A percentile compares a stretch with the other conserved stretches of the same genome.
phyloP scores from a whole-genome alignment of 1,284 basidiomycete genomes.

The Ceratobasidium sp. region DNA sequence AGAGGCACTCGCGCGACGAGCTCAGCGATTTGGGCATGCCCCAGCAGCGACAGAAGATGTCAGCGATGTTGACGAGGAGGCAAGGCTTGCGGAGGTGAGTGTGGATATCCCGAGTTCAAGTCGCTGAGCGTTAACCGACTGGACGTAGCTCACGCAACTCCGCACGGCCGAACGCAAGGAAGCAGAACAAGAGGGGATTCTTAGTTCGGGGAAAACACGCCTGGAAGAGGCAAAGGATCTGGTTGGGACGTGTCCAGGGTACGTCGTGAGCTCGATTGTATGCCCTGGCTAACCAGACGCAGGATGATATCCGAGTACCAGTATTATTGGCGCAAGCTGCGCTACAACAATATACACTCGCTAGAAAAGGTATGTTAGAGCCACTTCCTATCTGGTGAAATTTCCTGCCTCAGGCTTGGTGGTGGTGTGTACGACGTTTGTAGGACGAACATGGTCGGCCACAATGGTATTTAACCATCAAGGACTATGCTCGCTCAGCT shows the following conservation, averaged over 20 bases:
- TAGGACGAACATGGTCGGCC: conserved; percentile 38
- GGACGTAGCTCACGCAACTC: conserved; percentile 26
- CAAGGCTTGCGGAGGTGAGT: conserved; percentile 15
- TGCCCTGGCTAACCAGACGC: neutral
- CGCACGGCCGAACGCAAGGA: conserved; percentile 30
- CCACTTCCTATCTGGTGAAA: neutral
- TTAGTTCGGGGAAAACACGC: conserved; percentile 30
- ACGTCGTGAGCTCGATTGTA: neutral
- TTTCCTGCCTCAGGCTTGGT: conserved; percentile 18
- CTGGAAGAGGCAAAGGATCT: conserved; percentile 41
- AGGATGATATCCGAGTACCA: conserved; percentile 45
- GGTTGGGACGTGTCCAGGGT: conserved; percentile 41
- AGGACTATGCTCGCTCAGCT: conserved; percentile 36
- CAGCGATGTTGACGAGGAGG: conserved; percentile 31
- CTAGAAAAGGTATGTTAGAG: conserved; percentile 35
- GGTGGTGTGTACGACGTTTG: neutral
- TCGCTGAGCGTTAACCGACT: neutral
- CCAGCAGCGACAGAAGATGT: conserved; percentile 2
- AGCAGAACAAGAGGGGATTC: conserved; percentile 20
- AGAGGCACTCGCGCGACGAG: conserved; percentile 30
- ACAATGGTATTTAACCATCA: conserved; percentile 39
- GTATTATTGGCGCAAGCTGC: conserved; percentile 40
- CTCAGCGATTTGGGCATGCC: conserved; percentile 33
- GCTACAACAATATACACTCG: conserved; percentile 37
- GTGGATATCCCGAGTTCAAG: neutral